Evolutionary conservation across 495 filamentous ascomycete genomes (phyloP).

Genomic region (Staphylotrichum longicolle): DNA sequence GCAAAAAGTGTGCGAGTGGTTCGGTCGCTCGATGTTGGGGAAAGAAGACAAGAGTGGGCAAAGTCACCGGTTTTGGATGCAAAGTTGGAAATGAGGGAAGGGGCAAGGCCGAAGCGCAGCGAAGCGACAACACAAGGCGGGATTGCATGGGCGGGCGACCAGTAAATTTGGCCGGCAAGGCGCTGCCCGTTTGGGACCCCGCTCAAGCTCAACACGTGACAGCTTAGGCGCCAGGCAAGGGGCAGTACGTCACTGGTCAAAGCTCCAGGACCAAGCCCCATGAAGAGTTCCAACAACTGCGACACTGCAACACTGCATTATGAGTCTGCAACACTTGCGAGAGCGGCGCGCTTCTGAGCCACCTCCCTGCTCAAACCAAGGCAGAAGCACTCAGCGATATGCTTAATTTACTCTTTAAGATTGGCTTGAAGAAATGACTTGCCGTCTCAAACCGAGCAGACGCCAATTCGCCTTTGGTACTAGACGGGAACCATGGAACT

Average conservation of each 20-base stretch:
- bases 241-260: slow-evolving; percentile 17
- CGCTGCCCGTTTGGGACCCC: slow-evolving; percentile 25
- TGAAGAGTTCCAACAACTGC: too few species aligned
- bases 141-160: slow-evolving; percentile 32
- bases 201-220: slow-evolving; percentile 27
- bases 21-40: slow-evolving; percentile 31
- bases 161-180: slow-evolving; percentile 33
- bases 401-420: too few species aligned
- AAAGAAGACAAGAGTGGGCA: slow-evolving; percentile 27
- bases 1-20: slow-evolving; percentile 21
- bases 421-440: too few species aligned
- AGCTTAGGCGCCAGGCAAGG: slow-evolving; percentile 6
- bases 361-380: slow-evolving; percentile 6
- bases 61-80: slow-evolving; percentile 35
- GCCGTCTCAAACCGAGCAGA: too few species aligned
- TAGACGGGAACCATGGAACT: too few species aligned
- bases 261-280: not conserved
- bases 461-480: too few species aligned
- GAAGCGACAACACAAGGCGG: slow-evolving; percentile 37
- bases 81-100: slow-evolving; percentile 44
- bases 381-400: too few species aligned
- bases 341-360: slow-evolving; percentile 9
- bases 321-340: not conserved
- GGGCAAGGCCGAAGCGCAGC: slow-evolving; percentile 37
- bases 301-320: not conserved